These are phyloP conservation scores for Psidium friedrichsthalianum DNA, from an alignment of 345 rosid genomes.

Conservation along the genomic window DNA sequence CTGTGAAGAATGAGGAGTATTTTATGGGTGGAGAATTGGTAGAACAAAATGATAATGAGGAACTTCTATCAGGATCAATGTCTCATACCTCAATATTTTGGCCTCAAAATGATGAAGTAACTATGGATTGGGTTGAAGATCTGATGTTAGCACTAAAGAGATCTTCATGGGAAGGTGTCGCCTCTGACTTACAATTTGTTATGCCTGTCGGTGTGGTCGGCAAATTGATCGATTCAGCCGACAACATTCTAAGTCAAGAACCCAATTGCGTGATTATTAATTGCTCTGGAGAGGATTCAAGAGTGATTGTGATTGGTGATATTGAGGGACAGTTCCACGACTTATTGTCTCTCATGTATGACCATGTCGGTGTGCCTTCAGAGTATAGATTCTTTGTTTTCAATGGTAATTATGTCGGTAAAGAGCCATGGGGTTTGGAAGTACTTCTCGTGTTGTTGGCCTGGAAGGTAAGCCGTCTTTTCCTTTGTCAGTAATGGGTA, in stretches of 20 bases:
- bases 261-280: background rate
- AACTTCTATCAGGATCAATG: background rate
- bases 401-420: background rate
- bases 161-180: background rate
- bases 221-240: background rate
- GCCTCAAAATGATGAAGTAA: background rate
- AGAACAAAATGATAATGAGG: background rate
- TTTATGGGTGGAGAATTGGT: background rate
- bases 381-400: background rate
- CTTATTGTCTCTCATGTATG: background rate
- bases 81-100: background rate
- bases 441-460: background rate
- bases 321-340: background rate
- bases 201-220: background rate
- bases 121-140: background rate
- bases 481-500: background rate
- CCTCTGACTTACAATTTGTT: background rate
- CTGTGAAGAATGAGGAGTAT: background rate
- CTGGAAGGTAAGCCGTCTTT: background rate
- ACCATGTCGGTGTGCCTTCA: background rate
- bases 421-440: background rate
- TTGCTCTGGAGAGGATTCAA: background rate
- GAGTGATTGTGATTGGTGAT: background rate
- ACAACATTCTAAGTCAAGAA: background rate
- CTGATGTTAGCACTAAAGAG: background rate